Percentiles rank a stretch among this genome's conserved stretches.
Conservation (phyloP, 768 basidiomycete genomes). For the Kwoniella mangroviensis region DNA sequence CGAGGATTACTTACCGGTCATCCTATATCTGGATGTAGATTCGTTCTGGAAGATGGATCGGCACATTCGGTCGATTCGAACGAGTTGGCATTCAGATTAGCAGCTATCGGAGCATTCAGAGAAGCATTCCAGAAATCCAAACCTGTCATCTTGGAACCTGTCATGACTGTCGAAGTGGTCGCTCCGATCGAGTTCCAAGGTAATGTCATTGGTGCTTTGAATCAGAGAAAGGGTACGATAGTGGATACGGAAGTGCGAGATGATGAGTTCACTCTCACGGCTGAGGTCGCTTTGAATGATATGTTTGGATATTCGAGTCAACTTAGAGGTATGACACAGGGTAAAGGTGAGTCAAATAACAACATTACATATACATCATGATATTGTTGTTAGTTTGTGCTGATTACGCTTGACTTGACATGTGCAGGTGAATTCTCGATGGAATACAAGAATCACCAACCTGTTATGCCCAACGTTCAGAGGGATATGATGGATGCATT, state of each 20-base stretch:
- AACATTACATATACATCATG: too few species aligned
- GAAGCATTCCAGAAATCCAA: slow-evolving; percentile 79
- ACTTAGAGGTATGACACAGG: slow-evolving; percentile 90
- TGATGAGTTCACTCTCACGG: slow-evolving; percentile 89
- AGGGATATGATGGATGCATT: slow-evolving; percentile 86
- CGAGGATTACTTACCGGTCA: slow-evolving; percentile 90
- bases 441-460: slow-evolving; percentile 74
- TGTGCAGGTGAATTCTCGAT: slow-evolving; percentile 61
- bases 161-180: slow-evolving; percentile 97
- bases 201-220: slow-evolving; percentile 90
- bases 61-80: slow-evolving; percentile 95
- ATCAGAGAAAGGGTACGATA: slow-evolving; percentile 89
- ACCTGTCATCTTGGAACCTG: slow-evolving; percentile 90
- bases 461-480: slow-evolving; percentile 84
- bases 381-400: too few species aligned
- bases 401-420: too few species aligned
- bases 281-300: slow-evolving; percentile 93
- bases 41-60: slow-evolving; percentile 88
- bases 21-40: slow-evolving; percentile 78
- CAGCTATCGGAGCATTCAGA: slow-evolving; percentile 88
- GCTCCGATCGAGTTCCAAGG: slow-evolving; percentile 95
- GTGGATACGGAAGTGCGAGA: slow-evolving; percentile 94
- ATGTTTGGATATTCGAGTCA: slow-evolving; percentile 98
- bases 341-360: slow-evolving; percentile 72
- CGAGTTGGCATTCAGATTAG: slow-evolving; percentile 90